A percentile compares a stretch with the other conserved stretches of the same genome.
These are phyloP conservation scores for Rubus idaeus DNA, from an alignment of 306 rosid genomes.

Conservation along the genomic window DNA sequence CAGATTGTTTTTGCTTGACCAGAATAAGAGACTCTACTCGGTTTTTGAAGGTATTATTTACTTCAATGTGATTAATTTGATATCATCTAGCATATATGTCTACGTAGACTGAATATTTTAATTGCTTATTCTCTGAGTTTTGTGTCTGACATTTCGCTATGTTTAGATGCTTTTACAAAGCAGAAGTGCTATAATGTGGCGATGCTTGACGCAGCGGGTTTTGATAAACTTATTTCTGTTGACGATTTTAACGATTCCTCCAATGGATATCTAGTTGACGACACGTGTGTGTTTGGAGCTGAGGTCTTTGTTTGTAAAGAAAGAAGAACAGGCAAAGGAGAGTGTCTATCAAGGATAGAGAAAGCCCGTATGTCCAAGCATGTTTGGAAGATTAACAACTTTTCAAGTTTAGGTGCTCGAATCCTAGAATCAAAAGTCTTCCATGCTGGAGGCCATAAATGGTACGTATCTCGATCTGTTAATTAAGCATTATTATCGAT, in stretches of 20 bases:
- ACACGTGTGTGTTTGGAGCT: constrained; percentile 35
- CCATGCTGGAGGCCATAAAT: not conserved
- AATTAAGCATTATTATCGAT: not conserved
- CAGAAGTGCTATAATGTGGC: not conserved
- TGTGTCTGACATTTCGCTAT: not conserved
- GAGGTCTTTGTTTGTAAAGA: constrained; percentile 49
- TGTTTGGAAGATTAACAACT: constrained; percentile 35
- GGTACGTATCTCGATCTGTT: not conserved
- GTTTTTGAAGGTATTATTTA: constrained; percentile 14
- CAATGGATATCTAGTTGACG: not conserved
- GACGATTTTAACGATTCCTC: not conserved
- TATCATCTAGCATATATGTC: too few relatives aligned
- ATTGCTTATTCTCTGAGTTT: not conserved
- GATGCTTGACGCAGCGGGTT: not conserved
- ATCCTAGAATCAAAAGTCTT: not conserved
- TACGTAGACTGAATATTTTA: too few relatives aligned
- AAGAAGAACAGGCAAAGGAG: constrained; percentile 36
- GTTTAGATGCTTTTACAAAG: not conserved
- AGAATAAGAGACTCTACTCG: not conserved
- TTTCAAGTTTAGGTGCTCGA: constrained; percentile 30
- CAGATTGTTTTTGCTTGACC: not conserved
- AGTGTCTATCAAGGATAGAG: constrained; percentile 41
- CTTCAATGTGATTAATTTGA: too few relatives aligned
- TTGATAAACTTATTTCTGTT: not conserved
- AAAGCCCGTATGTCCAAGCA: constrained; percentile 26